Evolutionary conservation across 495 filamentous ascomycete genomes (phyloP), one percentile per base, ranked within the genome.

Genomic region (Stereocaulon alpinum): DNA sequence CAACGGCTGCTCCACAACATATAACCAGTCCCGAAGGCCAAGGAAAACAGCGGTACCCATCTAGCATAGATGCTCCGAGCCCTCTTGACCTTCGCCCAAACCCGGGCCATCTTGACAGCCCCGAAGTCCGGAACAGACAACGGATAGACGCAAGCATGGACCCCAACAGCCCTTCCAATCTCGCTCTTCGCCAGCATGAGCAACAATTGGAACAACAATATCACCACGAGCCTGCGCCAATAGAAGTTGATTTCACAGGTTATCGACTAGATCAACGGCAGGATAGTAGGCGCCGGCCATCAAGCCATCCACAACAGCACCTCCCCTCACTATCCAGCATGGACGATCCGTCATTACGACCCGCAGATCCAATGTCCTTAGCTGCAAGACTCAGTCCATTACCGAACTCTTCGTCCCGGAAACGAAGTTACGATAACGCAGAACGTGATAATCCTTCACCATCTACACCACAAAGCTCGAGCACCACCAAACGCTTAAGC

Each of bases 401-500:
- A 49, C 63, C 72, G 9, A 58, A 71, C 18, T 60, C 61, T 18
- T 69, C 73, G 27, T 67, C 75, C 15, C 75, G 75, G 54, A 79
- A 77, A 65, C 76, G 75, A 20, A 75, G 64, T 44, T 55, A 58
- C 70, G 41, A 66, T 72, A 51, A 71, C 69, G 43, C 75, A 72
- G 64, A 74, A 63, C 11, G 64, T 64, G 66, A 61, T 18, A 73
- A 78, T 40, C 69, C 72, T 0, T 68, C 73, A 17, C 72, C 74
- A 12, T 72, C 75, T 3, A 71, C 71, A 9, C 45, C 61, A n/a
- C 59, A 58, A 40, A 64, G 67, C 24, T 67, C 69, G 22, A 72
- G 73, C 24, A 67, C 69, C 44, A 65, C 76, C 2, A 84, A 84
- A 53, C 81, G 88, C 4, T 71, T 90, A 2, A 86, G 83, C 51